These are phyloP conservation scores for Chalciporus pseudorubinellus DNA, from an alignment of 768 basidiomycete genomes.

Conservation along the genomic window DNA sequence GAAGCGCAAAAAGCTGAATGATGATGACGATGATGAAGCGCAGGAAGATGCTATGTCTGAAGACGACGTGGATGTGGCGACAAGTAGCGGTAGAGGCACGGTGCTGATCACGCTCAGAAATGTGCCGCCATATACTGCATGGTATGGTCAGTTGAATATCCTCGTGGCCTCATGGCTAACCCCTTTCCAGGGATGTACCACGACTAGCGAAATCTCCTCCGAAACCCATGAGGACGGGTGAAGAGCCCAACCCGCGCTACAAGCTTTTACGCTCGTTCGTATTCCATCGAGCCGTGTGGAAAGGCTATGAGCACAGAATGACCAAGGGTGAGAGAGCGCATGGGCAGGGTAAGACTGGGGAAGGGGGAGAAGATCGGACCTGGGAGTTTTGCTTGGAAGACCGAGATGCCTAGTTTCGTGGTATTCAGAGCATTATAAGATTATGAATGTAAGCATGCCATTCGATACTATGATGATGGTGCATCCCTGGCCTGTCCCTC, in stretches of 20 bases:
- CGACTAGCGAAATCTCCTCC: constrained; percentile 75
- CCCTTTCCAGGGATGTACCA: constrained; percentile 64
- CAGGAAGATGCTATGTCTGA: constrained; percentile 18
- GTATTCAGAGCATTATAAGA: background rate
- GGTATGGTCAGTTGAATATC: constrained; percentile 45
- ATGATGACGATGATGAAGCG: constrained; percentile 44
- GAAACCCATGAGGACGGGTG: constrained; percentile 42
- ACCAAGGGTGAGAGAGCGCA: constrained; percentile 81
- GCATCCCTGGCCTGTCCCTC: constrained; percentile 34
- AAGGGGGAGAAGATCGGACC: constrained; percentile 76
- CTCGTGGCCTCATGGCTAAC: constrained; percentile 7
- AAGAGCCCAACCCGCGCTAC: constrained; percentile 63
- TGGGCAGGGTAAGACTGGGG: constrained; percentile 63
- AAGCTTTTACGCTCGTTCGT: constrained; percentile 73
- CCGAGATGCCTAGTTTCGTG: constrained; percentile 2
- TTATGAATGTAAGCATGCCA: constrained; percentile 8
- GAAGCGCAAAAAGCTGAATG: constrained; percentile 44
- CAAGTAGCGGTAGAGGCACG: constrained; percentile 52
- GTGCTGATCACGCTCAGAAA: constrained; percentile 86
- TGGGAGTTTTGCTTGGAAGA: constrained; percentile 77
- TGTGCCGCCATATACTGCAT: constrained; percentile 81
- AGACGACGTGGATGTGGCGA: constrained; percentile 15
- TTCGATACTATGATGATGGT: constrained; percentile 20
- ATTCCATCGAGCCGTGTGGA: constrained; percentile 70
- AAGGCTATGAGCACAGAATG: constrained; percentile 91